Conservation (phyloP, 192 early-diverging fungal species). For the Dispira parvispora region DNA sequence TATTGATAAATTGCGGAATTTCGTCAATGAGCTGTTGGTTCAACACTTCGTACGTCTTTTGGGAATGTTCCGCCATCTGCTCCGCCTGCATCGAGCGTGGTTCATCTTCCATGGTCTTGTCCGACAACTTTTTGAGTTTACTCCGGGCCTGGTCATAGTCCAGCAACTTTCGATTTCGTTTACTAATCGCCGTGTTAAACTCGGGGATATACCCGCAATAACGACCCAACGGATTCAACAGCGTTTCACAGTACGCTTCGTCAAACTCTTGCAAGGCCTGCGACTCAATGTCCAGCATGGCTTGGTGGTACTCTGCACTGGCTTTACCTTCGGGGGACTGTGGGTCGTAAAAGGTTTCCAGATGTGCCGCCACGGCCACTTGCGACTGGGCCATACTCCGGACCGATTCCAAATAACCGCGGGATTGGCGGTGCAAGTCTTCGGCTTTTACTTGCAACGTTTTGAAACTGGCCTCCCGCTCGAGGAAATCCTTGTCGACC, state of each 20-base stretch:
- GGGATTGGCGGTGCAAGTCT: slow-evolving; percentile 4
- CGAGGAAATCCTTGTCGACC: slow-evolving; percentile 11
- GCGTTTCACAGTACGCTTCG: slow-evolving; percentile 65
- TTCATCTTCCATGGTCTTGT: slow-evolving; percentile 25
- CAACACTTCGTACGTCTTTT: slow-evolving; percentile 61
- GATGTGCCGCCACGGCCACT: slow-evolving; percentile 64
- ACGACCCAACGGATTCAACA: slow-evolving; percentile 77
- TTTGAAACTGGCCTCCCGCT: slow-evolving; percentile 9
- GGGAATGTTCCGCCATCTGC: slow-evolving; percentile 53
- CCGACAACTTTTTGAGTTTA: slow-evolving; percentile 63
- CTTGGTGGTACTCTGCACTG: slow-evolving; percentile 69
- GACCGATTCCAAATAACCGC: background rate
- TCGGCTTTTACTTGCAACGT: slow-evolving; percentile 1
- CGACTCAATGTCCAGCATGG: slow-evolving; percentile 64
- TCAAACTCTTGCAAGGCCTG: slow-evolving; percentile 67
- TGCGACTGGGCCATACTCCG: slow-evolving; percentile 74
- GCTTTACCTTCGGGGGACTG: slow-evolving; percentile 51
- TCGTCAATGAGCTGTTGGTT: slow-evolving; percentile 70
- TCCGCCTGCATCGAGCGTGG: slow-evolving; percentile 43
- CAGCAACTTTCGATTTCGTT: slow-evolving; percentile 69
- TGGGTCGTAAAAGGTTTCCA: slow-evolving; percentile 83
- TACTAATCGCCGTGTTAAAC: slow-evolving; percentile 81
- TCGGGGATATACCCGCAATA: slow-evolving; percentile 80
- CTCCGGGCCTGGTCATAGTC: slow-evolving; percentile 72
- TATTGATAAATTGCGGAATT: slow-evolving; percentile 77